phyloP scores from a whole-genome alignment of 148 eudicot species.

The Oxyria digyna region DNA sequence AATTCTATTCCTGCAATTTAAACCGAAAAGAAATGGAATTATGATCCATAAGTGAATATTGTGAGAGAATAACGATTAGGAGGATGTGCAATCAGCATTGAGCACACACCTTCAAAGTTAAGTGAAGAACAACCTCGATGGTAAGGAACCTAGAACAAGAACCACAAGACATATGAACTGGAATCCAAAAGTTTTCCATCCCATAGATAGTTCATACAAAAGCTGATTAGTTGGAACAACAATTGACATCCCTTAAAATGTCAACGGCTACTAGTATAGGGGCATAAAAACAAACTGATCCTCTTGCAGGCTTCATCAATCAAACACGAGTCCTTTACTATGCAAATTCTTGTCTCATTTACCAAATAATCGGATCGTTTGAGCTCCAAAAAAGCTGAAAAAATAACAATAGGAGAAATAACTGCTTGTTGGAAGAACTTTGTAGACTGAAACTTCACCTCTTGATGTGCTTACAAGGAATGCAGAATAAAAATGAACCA shows the following conservation, averaged over 20 bases:
- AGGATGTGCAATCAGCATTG: background rate
- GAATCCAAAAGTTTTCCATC: conserved; percentile 46
- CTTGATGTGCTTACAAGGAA: no score
- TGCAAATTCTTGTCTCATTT: no score
- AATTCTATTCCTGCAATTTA: conserved; percentile 57
- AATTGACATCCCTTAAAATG: conserved; percentile 31
- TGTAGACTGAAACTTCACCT: no score
- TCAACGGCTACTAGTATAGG: conserved; percentile 33
- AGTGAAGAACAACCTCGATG: conserved; percentile 48
- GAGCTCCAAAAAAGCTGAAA: conserved; percentile 22
- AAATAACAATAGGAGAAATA: no score
- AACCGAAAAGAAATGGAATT: conserved; percentile 5
- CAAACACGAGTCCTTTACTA: no score
- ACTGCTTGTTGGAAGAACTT: no score
- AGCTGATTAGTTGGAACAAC: conserved; percentile 27
- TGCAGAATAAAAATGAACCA: no score
- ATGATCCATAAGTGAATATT: background rate
- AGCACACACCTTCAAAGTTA: conserved; percentile 59
- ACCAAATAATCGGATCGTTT: conserved; percentile 7
- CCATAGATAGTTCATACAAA: conserved; percentile 52
- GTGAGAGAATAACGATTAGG: background rate
- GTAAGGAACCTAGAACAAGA: conserved; percentile 36
- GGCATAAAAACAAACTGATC: conserved; percentile 1
- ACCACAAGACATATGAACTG: conserved; percentile 32
- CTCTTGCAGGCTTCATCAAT: conserved; percentile 35